These are phyloP conservation scores for Novymonas esmeraldas DNA, from an alignment of 208 protist genomes.

Conservation along the genomic window DNA sequence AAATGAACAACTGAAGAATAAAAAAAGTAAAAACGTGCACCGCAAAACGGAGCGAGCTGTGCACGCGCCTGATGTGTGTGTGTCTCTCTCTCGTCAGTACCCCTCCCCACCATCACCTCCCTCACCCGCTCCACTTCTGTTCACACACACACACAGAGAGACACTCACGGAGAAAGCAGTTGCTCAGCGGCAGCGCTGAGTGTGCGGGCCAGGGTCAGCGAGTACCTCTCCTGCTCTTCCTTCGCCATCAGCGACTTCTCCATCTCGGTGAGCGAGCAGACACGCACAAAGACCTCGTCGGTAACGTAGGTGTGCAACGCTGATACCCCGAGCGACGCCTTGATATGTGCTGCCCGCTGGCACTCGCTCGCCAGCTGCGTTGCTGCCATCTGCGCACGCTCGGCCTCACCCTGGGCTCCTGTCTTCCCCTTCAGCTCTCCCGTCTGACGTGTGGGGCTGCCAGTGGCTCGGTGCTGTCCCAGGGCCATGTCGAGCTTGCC, in stretches of 20 bases:
- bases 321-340: constrained; percentile 51
- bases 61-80: too few relatives aligned
- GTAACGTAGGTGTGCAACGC: constrained; percentile 60
- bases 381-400: not conserved
- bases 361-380: constrained; percentile 3
- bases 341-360: constrained; percentile 62
- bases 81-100: too few relatives aligned
- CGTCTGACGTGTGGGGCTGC: too few relatives aligned
- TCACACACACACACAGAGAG: too few relatives aligned
- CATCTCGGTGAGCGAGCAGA: constrained; percentile 65
- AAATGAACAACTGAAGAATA: too few relatives aligned
- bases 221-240: constrained; percentile 39
- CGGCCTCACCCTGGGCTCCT: not conserved
- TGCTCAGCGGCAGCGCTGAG: constrained; percentile 14
- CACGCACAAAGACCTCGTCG: constrained; percentile 42
- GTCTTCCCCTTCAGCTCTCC: not conserved
- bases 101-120: too few relatives aligned
- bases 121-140: too few relatives aligned
- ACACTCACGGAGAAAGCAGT: constrained; percentile 14
- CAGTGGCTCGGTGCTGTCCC: not conserved
- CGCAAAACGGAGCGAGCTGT: too few relatives aligned
- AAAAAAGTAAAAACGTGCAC: too few relatives aligned
- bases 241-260: constrained; percentile 29
- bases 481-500: constrained; percentile 25
- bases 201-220: constrained; percentile 14